Evolutionary conservation across 2,329 filamentous ascomycete species (phyloP).

Genomic region (Triangularia verruculosa): DNA sequence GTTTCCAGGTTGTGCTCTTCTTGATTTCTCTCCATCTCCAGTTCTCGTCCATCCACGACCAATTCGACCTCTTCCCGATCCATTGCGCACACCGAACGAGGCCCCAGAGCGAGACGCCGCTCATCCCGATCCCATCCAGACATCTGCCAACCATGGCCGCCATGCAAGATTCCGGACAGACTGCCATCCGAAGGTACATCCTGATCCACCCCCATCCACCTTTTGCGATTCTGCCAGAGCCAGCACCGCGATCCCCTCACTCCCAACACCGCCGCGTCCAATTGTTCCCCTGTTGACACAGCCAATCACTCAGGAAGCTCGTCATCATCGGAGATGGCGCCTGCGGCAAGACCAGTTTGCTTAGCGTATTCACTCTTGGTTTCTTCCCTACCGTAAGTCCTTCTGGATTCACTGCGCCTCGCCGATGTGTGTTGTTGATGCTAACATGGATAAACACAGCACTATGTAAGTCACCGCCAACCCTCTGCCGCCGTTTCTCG

Average conservation of each 20-base stretch:
- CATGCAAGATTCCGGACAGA: slow-evolving; percentile 30
- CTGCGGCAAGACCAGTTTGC: slow-evolving; percentile 94
- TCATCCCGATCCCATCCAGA: slow-evolving; percentile 4
- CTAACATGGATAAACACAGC: slow-evolving; percentile 31
- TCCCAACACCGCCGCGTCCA: slow-evolving; percentile 1
- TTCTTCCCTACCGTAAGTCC: slow-evolving; percentile 91
- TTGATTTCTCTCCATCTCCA: not conserved
- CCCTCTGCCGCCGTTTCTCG: not conserved
- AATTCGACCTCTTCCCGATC: slow-evolving; percentile 6
- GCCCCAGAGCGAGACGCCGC: slow-evolving; percentile 16
- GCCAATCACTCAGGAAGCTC: slow-evolving; percentile 65
- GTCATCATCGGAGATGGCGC: slow-evolving; percentile 97
- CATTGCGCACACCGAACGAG: slow-evolving; percentile 7
- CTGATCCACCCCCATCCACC: not conserved
- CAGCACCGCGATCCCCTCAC: not conserved
- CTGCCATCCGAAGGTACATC: slow-evolving; percentile 39
- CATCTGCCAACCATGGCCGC: slow-evolving; percentile 33
- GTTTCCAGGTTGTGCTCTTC: not conserved
- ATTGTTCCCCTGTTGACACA: slow-evolving; percentile 12
- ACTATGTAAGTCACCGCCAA: slow-evolving; percentile 47
- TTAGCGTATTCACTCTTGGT: slow-evolving; percentile 95
- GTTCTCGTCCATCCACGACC: not conserved
- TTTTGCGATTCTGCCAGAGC: not conserved
- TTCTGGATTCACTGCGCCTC: slow-evolving; percentile 5
- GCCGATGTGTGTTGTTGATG: slow-evolving; percentile 7